Conservation (phyloP, 2,329 filamentous ascomycete genomes). For the Talaromyces rugulosus region DNA sequence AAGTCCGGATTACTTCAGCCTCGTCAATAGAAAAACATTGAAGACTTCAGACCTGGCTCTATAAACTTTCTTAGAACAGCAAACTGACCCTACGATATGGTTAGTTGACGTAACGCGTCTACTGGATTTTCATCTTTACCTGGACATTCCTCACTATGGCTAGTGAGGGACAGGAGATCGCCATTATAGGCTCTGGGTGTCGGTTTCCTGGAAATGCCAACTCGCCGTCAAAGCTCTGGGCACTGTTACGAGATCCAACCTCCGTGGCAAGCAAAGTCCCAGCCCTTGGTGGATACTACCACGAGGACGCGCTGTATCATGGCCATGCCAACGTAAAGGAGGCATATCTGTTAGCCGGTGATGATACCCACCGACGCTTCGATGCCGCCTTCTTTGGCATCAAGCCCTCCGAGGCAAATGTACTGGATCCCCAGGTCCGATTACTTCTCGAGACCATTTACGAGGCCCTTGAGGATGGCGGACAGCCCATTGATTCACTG, state of each 20-base stretch:
- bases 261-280: constrained; percentile 11
- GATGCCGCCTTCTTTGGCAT: constrained; percentile 24
- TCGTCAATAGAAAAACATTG: too few relatives aligned
- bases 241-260: not conserved
- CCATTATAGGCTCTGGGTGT: constrained; percentile 7
- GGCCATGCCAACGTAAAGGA: constrained; percentile 18
- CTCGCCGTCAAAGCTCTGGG: constrained; percentile 2
- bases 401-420: constrained; percentile 20
- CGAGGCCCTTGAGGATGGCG: constrained; percentile 27
- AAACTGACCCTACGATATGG: too few relatives aligned
- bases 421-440: constrained; percentile 27
- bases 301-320: constrained; percentile 15
- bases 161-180: not conserved
- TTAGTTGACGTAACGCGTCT: too few relatives aligned
- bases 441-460: constrained; percentile 35
- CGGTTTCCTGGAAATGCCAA: constrained; percentile 1
- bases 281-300: constrained; percentile 27
- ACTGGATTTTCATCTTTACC: too few relatives aligned
- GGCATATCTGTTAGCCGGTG: constrained; percentile 18
- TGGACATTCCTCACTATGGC: too few relatives aligned
- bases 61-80: too few relatives aligned
- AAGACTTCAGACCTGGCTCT: too few relatives aligned
- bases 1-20: too few relatives aligned
- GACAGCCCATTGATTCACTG: constrained; percentile 15
- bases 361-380: constrained; percentile 18